Evolutionary conservation across 2,329 filamentous ascomycete genomes (phyloP), one percentile per base, ranked within the genome.

Genomic region (Orbilia blumenaviensis): DNA sequence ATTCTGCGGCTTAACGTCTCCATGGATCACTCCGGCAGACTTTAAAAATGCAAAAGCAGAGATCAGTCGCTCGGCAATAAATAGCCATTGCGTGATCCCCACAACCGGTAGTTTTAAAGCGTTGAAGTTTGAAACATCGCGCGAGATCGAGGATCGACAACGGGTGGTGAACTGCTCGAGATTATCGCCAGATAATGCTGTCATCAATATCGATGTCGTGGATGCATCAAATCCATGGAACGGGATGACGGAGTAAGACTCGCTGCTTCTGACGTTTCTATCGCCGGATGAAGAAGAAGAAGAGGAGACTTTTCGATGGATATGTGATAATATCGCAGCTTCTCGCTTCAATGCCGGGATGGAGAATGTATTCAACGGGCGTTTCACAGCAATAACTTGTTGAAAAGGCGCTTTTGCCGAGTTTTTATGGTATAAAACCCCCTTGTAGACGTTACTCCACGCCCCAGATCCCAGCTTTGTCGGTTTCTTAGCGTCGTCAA

Each of bases 1-100:
- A 38, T 80, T 80, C 42, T 78, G 64, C 72, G 77, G 79, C 46
- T 80, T 80, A 6, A 80, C 68, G 21, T 80, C 79, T 6, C 79
- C 79, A 14, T 80, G 79, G 36, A 80, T 78, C 6, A 80, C 76
- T 0, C 78, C 77, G 0, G 34, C 62, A 0, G 41, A 36, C 32
- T 80, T 79, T 2, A 80, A 61, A 12, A 67, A 63, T n/a, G 61
- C 36, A 50, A 80, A 79, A 2, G 78, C 77, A 5, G 44, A 48
- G 41, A 71, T 63, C 8, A 80, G 64, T 3, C 77, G 36, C 41
- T 79, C 73, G 1, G 78, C 69, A 14, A 79, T 61, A 12, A 79
- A 78, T 8, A 80, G 36, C 78, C 78, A 80, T 46, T 79, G 78
- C 3, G 71, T 66, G 3, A 79, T 74, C 9, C 79, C 78, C 5